phyloP scores from a whole-genome alignment of 1,284 basidiomycete genomes.

The Leccinum ponderosum region DNA sequence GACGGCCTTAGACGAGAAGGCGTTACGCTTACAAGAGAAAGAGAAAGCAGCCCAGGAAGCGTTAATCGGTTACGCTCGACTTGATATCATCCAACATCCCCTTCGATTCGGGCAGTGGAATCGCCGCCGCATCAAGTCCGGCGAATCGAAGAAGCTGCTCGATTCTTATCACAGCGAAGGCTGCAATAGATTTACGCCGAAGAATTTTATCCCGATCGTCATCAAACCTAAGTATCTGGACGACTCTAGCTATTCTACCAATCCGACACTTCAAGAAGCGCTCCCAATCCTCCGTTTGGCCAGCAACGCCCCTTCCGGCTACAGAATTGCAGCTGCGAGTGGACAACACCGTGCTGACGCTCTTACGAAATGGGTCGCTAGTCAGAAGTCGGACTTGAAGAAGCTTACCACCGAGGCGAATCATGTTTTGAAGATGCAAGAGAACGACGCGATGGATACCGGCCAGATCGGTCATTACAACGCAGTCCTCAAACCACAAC shows the following conservation, averaged over 20 bases:
- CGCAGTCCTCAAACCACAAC: not conserved
- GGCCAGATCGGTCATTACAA: not conserved
- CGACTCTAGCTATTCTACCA: not conserved
- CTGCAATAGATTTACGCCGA: not conserved
- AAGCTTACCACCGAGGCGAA: not conserved
- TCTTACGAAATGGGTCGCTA: not conserved
- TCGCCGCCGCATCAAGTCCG: not conserved
- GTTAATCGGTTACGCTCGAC: too few relatives aligned
- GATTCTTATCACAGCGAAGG: not conserved
- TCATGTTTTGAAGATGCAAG: not conserved
- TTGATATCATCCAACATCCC: not conserved
- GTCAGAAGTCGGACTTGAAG: not conserved
- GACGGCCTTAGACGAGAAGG: too few relatives aligned
- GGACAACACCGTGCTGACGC: not conserved
- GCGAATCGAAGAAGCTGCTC: not conserved
- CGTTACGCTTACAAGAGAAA: too few relatives aligned
- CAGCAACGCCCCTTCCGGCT: not conserved
- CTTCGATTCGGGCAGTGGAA: not conserved
- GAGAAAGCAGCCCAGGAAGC: too few relatives aligned
- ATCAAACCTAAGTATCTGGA: not conserved
- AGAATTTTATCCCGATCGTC: not conserved
- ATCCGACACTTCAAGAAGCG: not conserved
- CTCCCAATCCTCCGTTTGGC: not conserved
- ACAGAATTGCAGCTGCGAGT: not conserved
- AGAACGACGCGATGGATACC: not conserved